Base-by-base conservation (phyloP, 352 stramenopile genomes). In the Globisporangium parvum region DNA sequence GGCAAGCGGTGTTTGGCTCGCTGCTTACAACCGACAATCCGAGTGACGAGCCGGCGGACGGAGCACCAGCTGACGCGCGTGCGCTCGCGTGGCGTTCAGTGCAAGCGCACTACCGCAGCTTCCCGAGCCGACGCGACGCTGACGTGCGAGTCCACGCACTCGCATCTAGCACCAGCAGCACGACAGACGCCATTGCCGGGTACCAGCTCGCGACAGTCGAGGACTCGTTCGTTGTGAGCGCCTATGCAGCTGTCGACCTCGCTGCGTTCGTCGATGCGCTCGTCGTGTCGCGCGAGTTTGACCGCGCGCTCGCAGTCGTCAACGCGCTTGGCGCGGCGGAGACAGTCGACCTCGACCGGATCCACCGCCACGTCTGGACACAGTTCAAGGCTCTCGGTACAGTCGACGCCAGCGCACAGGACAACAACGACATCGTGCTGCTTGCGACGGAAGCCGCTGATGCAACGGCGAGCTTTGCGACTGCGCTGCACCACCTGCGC, bases 301-400 rank as follows among this genome's bases (percentile, higher is more conserved):
- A 84, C 2, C 66, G 76, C 6, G 76, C 69, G 11, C 56, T 89
- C 11, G 57, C 50, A 15, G 48, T 72, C 2, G 55, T 64, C 21
- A 60, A 59, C 26, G 40, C 67, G 6, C 60, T 65, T 26, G 55
- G 52, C n/a, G 41, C 42, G n/a, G 26, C 31, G 17, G 50, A 21
- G 10, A 52, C 59, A 18, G 46, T 81, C 24, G 63, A 75, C 15
- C 39, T 70, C 12, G 75, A 86, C n/a, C 33, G 39, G 5, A 75
- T 89, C 28, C 77, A 87, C 42, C 70, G 66, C 11, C 62, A 67
- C 42, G 49, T 86, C 24, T 89, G 79, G 79, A 53, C 50, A 5
- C 47, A 80, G 15, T 89, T 77, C 24, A 57, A 70, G 17, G 41
- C 18, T 28, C 2, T 15, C 3, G 41, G n/a, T 9, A 23, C 41